phyloP scores from a whole-genome alignment of 202 grass and related monocot species.

The Setaria viridis region DNA sequence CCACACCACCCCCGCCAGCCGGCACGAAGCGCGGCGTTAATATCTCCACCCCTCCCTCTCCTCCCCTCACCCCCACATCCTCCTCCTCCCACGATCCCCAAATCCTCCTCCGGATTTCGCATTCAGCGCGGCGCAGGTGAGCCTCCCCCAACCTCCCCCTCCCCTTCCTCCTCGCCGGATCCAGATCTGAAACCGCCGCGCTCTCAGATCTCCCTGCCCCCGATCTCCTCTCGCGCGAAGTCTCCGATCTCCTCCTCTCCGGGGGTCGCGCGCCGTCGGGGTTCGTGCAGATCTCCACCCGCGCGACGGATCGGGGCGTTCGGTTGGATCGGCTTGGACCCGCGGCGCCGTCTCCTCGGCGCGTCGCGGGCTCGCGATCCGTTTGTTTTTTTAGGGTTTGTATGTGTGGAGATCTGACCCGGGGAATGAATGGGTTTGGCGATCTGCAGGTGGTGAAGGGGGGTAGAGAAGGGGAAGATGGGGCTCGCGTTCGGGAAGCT shows the following conservation, averaged over 20 bases:
- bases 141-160: neutral
- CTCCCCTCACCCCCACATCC: no score
- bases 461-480: constrained; percentile 3
- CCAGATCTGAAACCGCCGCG: neutral
- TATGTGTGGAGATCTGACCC: neutral
- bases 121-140: constrained; percentile 36
- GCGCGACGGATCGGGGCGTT: rapidly evolving
- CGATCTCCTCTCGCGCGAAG: neutral
- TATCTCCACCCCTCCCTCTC: neutral
- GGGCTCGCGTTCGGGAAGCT: constrained; percentile 67
- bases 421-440: neutral
- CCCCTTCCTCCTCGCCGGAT: neutral
- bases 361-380: neutral
- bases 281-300: neutral
- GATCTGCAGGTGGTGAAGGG: constrained; percentile 19
- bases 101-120: constrained; percentile 16
- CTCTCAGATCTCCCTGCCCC: neutral
- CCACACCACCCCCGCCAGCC: neutral
- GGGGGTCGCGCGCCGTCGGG: neutral
- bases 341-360: neutral
- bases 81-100: neutral
- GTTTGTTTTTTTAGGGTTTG: neutral
- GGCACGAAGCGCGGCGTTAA: constrained; percentile 35
- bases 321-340: neutral
- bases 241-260: neutral